Evolutionary conservation across 768 basidiomycete species (phyloP).

Genomic region (Lentinula sp.): DNA sequence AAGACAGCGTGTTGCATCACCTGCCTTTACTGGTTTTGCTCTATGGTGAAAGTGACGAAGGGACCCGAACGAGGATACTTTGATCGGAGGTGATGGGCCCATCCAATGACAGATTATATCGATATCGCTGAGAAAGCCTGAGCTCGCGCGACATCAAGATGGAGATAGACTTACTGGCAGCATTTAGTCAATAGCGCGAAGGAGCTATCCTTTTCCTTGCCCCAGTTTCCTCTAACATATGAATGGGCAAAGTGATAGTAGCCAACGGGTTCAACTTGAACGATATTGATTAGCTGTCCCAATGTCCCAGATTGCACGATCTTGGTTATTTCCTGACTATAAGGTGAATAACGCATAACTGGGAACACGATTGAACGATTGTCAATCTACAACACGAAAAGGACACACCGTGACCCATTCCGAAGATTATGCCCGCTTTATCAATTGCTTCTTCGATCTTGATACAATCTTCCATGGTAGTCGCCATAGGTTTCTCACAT

Average conservation of each 20-base stretch:
- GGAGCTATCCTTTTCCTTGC: slow-evolving; percentile 57
- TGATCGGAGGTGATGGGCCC: slow-evolving; percentile 53
- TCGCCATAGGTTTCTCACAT: slow-evolving; percentile 93
- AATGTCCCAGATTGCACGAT: slow-evolving; percentile 65
- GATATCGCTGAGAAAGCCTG: slow-evolving; percentile 42
- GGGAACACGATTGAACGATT: background rate
- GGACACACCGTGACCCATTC: slow-evolving; percentile 72
- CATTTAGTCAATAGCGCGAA: slow-evolving; percentile 88
- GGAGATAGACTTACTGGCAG: slow-evolving; percentile 61
- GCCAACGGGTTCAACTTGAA: slow-evolving; percentile 83
- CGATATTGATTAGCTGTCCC: slow-evolving; percentile 75
- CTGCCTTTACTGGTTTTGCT: slow-evolving; percentile 64
- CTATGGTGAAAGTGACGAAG: slow-evolving; percentile 75
- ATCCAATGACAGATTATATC: slow-evolving; percentile 80
- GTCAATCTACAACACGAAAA: background rate
- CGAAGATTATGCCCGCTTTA: slow-evolving; percentile 70
- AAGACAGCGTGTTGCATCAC: slow-evolving; percentile 63
- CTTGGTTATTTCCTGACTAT: slow-evolving; percentile 62
- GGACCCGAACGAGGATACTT: slow-evolving; percentile 84
- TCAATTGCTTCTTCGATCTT: slow-evolving; percentile 69
- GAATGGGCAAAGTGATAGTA: slow-evolving; percentile 89
- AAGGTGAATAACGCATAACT: slow-evolving; percentile 89
- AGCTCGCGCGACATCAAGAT: background rate
- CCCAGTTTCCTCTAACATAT: slow-evolving; percentile 82
- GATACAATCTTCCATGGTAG: slow-evolving; percentile 63